These are phyloP conservation scores for Beta corolliflora DNA, from an alignment of 179 eudicot species.

Conservation along the genomic window DNA sequence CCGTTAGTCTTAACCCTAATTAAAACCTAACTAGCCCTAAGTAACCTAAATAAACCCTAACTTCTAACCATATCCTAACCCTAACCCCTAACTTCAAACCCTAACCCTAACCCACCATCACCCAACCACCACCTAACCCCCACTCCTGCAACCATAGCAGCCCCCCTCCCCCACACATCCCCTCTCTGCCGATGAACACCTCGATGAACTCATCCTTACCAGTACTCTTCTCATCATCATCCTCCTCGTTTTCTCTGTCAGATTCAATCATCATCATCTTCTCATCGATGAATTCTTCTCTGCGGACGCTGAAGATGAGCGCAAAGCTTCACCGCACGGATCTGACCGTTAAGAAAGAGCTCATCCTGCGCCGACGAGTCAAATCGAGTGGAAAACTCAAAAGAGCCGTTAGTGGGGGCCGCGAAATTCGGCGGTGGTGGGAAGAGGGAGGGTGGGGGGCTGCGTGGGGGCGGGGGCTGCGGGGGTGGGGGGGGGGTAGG, in stretches of 20 bases:
- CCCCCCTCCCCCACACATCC: conserved; percentile 27
- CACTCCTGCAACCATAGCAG: too few species aligned
- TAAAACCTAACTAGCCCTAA: too few species aligned
- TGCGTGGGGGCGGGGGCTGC: too few species aligned
- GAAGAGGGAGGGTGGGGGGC: too few species aligned
- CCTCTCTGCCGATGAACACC: conserved; percentile 72
- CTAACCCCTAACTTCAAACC: too few species aligned
- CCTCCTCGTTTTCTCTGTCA: conserved; percentile 23
- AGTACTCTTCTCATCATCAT: conserved; percentile 21
- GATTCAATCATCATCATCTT: conserved; percentile 18
- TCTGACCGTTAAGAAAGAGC: conserved; percentile 84
- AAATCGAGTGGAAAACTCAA: conserved; percentile 49
- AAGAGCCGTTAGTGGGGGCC: conserved; percentile 35
- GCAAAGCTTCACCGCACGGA: conserved; percentile 83
- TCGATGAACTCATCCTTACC: conserved; percentile 61
- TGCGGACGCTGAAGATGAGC: conserved; percentile 60
- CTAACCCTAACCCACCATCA: too few species aligned
- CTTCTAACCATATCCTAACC: too few species aligned
- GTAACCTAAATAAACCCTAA: too few species aligned
- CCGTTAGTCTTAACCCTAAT: too few species aligned
- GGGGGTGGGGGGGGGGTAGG: too few species aligned
- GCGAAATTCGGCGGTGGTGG: conserved; percentile 29
- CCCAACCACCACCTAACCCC: too few species aligned
- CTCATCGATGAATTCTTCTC: conserved; percentile 37
- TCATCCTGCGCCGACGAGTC: conserved; percentile 49